A percentile compares a stretch with the other conserved stretches of the same genome.
Conservation (phyloP, 495 filamentous ascomycete species). For the Neurospora sublineolata region DNA sequence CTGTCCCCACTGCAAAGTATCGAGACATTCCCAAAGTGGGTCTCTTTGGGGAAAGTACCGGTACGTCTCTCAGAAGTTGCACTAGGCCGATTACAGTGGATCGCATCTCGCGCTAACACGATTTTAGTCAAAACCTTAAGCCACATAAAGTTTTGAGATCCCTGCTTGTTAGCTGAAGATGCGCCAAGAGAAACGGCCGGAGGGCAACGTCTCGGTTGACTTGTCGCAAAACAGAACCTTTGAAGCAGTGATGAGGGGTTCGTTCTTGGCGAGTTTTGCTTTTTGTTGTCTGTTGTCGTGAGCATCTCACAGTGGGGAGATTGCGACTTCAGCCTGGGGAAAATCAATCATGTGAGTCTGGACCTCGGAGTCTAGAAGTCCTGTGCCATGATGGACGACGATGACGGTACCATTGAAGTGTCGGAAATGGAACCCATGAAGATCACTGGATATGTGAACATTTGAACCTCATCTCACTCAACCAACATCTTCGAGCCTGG, state of each 20-base stretch:
- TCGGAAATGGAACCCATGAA: background rate
- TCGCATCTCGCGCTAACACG: background rate
- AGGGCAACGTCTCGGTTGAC: background rate
- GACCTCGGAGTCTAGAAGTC: background rate
- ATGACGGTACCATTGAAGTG: background rate
- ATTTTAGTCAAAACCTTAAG: background rate
- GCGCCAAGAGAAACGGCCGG: no score
- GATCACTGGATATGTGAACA: background rate
- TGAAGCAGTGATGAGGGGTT: background rate
- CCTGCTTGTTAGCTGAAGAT: background rate
- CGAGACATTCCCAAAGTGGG: background rate
- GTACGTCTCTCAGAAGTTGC: background rate
- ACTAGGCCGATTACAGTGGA: background rate
- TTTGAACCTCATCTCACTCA: background rate
- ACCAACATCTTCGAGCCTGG: background rate
- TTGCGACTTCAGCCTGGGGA: background rate
- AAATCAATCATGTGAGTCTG: background rate
- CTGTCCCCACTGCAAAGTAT: background rate
- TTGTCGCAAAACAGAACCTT: background rate
- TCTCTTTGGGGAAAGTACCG: background rate
- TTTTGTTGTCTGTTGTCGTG: background rate
- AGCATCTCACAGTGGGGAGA: background rate
- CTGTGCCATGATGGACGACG: background rate
- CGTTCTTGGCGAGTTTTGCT: background rate
- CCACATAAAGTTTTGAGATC: background rate